A percentile compares a stretch with the other conserved stretches of the same genome.
Evolutionary conservation across 805 yeast species (phyloP).

Genomic region (Candida anglica): DNA sequence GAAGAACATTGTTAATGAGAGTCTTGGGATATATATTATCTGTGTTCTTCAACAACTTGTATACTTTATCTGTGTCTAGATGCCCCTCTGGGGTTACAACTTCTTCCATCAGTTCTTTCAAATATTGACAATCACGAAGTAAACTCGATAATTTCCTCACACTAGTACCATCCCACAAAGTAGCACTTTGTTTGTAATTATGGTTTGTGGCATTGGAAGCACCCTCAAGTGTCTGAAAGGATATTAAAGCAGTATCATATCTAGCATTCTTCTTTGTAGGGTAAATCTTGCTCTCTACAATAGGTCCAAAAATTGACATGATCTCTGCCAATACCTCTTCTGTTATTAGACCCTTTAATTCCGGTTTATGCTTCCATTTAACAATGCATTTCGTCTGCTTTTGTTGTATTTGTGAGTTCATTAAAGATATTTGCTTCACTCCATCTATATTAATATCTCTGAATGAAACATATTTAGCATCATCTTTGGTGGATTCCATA

Average conservation of each 20-base stretch:
- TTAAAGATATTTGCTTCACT: too few species aligned
- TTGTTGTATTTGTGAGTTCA: too few species aligned
- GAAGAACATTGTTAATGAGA: too few species aligned
- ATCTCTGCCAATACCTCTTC: constrained; percentile 29
- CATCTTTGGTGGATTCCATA: too few species aligned
- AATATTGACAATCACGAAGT: constrained; percentile 27
- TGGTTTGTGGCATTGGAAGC: constrained; percentile 35
- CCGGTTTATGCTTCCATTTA: constrained; percentile 44
- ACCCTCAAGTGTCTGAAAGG: constrained; percentile 19
- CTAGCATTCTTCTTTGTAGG: constrained; percentile 10
- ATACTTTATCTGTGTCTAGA: too few species aligned
- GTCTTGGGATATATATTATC: too few species aligned
- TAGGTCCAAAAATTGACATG: constrained; percentile 45
- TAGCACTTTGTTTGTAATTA: constrained; percentile 38
- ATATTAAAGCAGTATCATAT: constrained; percentile 37
- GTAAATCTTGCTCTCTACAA: constrained; percentile 11
- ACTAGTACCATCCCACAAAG: constrained; percentile 43
- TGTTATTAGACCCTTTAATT: constrained; percentile 26
- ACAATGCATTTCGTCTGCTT: too few species aligned
- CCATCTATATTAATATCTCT: background rate
- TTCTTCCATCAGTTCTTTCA: too few species aligned
- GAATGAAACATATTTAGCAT: background rate
- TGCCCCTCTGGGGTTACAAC: too few species aligned
- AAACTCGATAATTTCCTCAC: constrained; percentile 46
- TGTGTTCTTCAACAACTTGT: too few species aligned